Evolutionary conservation across 805 yeast species (phyloP).

Genomic region (Phaffomyces thermotolerans): DNA sequence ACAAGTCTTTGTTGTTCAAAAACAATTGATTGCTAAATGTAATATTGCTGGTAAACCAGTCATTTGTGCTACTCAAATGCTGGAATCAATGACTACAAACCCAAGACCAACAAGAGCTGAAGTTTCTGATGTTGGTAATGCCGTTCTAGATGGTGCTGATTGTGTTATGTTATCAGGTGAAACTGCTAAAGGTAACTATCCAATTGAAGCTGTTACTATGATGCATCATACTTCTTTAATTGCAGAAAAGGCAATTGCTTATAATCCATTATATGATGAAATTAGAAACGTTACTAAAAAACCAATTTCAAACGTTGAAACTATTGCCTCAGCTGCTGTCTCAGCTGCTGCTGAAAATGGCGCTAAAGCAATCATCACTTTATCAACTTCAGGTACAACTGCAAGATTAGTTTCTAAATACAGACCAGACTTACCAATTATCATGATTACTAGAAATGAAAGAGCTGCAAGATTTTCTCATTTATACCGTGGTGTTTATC

Average conservation of each 20-base stretch:
- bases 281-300: conserved; percentile 75
- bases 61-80: conserved; percentile 99
- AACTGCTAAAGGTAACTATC: conserved; percentile 99
- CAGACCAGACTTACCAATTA: conserved; percentile 95
- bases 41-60: conserved; percentile 99
- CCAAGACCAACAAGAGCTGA: conserved; percentile 99
- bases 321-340: conserved; percentile 95
- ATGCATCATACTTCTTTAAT: conserved; percentile 96
- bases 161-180: conserved; percentile 99
- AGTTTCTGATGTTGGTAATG: conserved; percentile 98
- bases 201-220: conserved; percentile 94
- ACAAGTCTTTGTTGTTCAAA: conserved; percentile 96
- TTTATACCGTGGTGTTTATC: conserved; percentile 97
- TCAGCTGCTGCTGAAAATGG: conserved; percentile 93
- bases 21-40: conserved; percentile 98
- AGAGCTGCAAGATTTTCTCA: conserved; percentile 92
- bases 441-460: conserved; percentile 95
- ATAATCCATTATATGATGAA: conserved; percentile 78
- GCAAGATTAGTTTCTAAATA: conserved; percentile 95
- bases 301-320: conserved; percentile 92
- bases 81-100: conserved; percentile 98
- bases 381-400: conserved; percentile 91
- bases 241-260: conserved; percentile 95
- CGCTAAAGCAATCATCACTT: conserved; percentile 94
- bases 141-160: conserved; percentile 98